Evolutionary conservation across 176 grass and related monocot genomes (phyloP).

Genomic region (Ensete ventricosum): DNA sequence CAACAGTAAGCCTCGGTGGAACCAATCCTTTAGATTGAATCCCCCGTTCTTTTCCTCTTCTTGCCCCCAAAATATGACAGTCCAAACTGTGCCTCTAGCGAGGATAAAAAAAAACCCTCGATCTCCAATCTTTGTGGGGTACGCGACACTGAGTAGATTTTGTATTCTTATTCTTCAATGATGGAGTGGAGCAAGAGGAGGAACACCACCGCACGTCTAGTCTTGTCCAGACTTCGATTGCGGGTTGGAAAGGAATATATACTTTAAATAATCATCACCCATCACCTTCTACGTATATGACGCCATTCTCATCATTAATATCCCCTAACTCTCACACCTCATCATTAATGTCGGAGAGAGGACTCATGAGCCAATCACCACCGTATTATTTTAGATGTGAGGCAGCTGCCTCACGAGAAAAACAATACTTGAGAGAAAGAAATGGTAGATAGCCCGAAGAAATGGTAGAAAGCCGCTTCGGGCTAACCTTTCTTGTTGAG

Average conservation of each 20-base stretch:
- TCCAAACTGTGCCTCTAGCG: no score
- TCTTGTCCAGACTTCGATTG: slow-evolving; percentile 18
- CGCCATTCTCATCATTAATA: background rate
- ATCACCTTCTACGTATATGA: background rate
- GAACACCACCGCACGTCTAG: slow-evolving; percentile 15
- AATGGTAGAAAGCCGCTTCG: no score
- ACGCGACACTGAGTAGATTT: background rate
- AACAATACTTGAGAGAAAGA: no score
- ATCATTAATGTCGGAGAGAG: no score
- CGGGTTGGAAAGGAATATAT: slow-evolving; percentile 24
- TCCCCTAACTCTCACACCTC: no score
- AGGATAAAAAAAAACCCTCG: no score
- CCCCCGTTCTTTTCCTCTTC: background rate
- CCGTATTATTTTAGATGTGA: no score
- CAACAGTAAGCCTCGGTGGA: background rate
- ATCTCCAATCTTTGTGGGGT: background rate
- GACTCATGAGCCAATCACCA: no score
- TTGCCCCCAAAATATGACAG: background rate
- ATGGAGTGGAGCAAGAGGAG: background rate
- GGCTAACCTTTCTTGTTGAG: no score
- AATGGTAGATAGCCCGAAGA: no score
- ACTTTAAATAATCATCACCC: slow-evolving; percentile 7
- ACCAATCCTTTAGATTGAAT: background rate
- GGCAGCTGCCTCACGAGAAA: no score
- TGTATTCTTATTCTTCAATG: slow-evolving; percentile 31